Base-by-base conservation (phyloP, 345 rosid species). In the Arabidopsis suecica region DNA sequence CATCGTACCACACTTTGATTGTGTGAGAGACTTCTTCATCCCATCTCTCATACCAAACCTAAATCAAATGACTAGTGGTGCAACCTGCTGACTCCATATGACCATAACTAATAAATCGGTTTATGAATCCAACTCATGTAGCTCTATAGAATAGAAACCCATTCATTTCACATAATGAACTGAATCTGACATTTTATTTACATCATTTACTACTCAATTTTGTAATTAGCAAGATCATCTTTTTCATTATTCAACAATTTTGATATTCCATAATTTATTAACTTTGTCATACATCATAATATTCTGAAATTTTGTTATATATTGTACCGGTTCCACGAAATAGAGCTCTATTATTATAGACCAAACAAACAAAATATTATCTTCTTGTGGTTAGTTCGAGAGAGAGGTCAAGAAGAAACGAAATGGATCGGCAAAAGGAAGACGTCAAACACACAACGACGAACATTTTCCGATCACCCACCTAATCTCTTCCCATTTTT, bases 381-480 rank as follows among this genome's bases (percentile, higher is more conserved):
- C 79, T 53, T 62, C 14, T 69, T 54, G 33, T 62, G 42, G 65
- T 23, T 53, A 45, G 14, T 9, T 22, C 8, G 60, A 62, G 13
- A 34, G 64, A 13, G 62, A 36, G 42, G 30, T 47, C 68, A 20
- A 68, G 77, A 41, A 71, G 62, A 66, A 68, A 41, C 58, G 70
- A 79, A 80, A 32, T 81, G 81, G 86, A 54, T 67, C 44, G 20
- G 74, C 22, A 65, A 28, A 25, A n/a, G 50, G 79, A 85, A 88
- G 70, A 85, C 40, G 97, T 87, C 86, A 92, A 90, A 88, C 87
- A 84, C 57, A 75, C 89, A 66, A 79, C 88, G 93, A 88, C 93
- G 88, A 86, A 79, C 70, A 28, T 49, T n/a, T 78, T 70, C 79
- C 84, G 73, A 63, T 77, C 80, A 33, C 65, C 40, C 81, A 61